Conservation (phyloP, 345 rosid genomes). For the Moringa oleifera region DNA sequence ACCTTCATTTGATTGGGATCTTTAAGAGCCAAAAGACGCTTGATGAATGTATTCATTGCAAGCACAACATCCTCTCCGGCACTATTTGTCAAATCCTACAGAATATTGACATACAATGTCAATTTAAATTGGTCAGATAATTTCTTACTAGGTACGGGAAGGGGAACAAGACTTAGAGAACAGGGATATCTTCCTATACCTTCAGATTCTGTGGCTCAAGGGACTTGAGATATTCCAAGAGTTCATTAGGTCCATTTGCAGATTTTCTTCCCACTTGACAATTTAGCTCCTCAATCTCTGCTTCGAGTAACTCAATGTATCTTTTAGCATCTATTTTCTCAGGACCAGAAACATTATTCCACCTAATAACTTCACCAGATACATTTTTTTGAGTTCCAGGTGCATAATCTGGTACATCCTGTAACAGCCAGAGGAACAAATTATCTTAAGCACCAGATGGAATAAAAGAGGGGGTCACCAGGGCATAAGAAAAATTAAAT, state of each 20-base stretch:
- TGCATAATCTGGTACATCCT: constrained; percentile 72
- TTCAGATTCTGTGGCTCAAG: constrained; percentile 95
- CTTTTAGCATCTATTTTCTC: constrained; percentile 89
- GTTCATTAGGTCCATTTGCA: constrained; percentile 63
- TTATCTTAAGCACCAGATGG: neutral
- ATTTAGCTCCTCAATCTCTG: constrained; percentile 89
- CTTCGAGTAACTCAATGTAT: constrained; percentile 89
- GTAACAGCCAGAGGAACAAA: constrained; percentile 20
- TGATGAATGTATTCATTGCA: constrained; percentile 90
- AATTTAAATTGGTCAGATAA: constrained; percentile 5
- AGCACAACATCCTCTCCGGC: constrained; percentile 93
- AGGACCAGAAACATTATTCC: constrained; percentile 84
- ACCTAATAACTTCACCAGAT: constrained; percentile 85
- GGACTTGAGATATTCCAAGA: constrained; percentile 81
- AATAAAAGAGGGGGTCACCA: constrained; percentile 2
- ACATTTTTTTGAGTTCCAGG: constrained; percentile 94
- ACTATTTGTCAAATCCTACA: constrained; percentile 86
- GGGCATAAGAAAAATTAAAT: neutral
- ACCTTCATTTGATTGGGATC: constrained; percentile 92
- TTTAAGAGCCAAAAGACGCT: constrained; percentile 83
- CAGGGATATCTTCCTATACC: constrained; percentile 33
- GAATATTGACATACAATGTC: constrained; percentile 9
- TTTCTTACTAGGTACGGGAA: neutral
- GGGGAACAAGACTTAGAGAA: neutral
- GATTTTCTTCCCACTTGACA: constrained; percentile 67